A percentile compares a stretch with the other conserved stretches of the same genome.
phyloP scores from a whole-genome alignment of 2,329 filamentous ascomycete genomes.

The Talaromyces piceae region DNA sequence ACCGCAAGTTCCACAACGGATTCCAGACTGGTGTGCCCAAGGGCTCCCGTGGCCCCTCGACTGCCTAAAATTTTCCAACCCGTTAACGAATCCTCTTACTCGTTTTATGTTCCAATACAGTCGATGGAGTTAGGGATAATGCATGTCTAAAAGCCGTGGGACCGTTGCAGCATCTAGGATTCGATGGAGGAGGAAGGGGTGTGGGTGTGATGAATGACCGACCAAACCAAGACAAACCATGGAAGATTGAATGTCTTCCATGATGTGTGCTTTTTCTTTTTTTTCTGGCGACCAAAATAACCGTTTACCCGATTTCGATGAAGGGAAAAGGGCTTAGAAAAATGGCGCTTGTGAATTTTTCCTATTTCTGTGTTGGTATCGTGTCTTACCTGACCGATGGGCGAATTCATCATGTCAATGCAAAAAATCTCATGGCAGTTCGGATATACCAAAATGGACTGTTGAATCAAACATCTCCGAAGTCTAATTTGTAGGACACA shows the following conservation, averaged over 20 bases:
- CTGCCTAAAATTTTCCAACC: constrained; percentile 33
- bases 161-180: constrained; percentile 1
- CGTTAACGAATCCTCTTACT: constrained; percentile 7
- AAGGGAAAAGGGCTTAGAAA: constrained; percentile 1
- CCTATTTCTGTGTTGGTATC: constrained; percentile 9
- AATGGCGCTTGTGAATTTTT: constrained; percentile 9
- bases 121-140: constrained; percentile 30
- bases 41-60: constrained; percentile 63
- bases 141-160: constrained; percentile 28
- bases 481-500: background rate
- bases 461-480: constrained; percentile 3
- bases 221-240: constrained; percentile 18
- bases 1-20: constrained; percentile 93
- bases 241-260: background rate
- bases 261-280: background rate
- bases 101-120: constrained; percentile 7
- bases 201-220: constrained; percentile 13
- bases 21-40: constrained; percentile 89
- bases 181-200: constrained; percentile 15
- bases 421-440: constrained; percentile 7
- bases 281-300: constrained; percentile 4
- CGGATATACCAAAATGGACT: constrained; percentile 7
- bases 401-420: constrained; percentile 10
- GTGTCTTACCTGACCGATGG: constrained; percentile 1
- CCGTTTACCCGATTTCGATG: background rate